Evolutionary conservation across 805 yeast genomes (phyloP).

Genomic region (Yarrowia sp.): DNA sequence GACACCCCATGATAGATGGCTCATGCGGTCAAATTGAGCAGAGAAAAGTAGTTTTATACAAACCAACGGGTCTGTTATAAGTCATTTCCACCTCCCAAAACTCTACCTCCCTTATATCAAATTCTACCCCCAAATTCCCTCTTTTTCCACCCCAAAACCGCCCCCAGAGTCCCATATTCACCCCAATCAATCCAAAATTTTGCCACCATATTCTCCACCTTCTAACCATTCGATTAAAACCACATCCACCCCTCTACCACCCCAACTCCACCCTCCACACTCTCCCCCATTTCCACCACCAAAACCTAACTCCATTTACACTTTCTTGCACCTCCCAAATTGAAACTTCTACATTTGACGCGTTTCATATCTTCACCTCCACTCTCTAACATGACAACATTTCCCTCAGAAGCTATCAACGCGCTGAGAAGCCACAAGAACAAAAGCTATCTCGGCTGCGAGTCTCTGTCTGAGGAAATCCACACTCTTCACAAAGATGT

Average conservation of each 20-base stretch:
- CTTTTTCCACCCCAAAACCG: too few species aligned
- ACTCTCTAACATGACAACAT: not conserved
- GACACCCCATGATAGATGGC: too few species aligned
- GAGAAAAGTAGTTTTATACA: too few species aligned
- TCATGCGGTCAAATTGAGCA: too few species aligned
- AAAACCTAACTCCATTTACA: not conserved
- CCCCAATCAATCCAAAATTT: too few species aligned
- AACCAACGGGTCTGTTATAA: too few species aligned
- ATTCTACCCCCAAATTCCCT: too few species aligned
- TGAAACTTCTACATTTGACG: not conserved
- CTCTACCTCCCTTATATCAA: too few species aligned
- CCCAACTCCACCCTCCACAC: not conserved
- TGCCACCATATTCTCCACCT: too few species aligned
- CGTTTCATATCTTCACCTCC: not conserved
- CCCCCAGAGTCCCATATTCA: too few species aligned
- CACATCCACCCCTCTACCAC: not conserved
- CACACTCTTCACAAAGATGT: not conserved
- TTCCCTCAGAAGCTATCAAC: not conserved
- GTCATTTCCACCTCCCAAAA: too few species aligned
- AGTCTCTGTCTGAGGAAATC: not conserved
- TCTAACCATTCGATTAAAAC: not conserved
- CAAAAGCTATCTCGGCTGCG: not conserved
- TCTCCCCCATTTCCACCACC: not conserved
- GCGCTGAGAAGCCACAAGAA: not conserved
- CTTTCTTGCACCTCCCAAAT: not conserved